These are phyloP conservation scores for Plasmodium berghei DNA, from an alignment of 169 alveolate species.

Conservation along the genomic window DNA sequence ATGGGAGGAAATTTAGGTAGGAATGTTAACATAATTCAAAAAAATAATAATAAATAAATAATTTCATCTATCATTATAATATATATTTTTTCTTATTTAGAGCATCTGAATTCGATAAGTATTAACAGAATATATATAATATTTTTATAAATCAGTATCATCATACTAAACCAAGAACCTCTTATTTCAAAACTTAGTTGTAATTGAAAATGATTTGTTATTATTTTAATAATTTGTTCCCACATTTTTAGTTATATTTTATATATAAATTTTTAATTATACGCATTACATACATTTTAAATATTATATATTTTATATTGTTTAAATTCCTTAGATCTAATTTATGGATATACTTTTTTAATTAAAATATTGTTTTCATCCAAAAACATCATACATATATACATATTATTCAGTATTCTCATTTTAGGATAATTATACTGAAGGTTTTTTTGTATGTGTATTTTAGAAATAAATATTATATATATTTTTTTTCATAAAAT, in stretches of 20 bases:
- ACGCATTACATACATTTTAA: not conserved
- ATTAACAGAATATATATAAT: not conserved
- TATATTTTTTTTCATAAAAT: not conserved
- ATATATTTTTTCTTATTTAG: conserved; percentile 20
- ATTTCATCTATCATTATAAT: not conserved
- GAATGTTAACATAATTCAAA: not conserved
- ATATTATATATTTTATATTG: not conserved
- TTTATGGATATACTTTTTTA: conserved; percentile 16
- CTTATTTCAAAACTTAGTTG: not conserved
- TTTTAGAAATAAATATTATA: not conserved
- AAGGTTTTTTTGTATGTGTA: not conserved
- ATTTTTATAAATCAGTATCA: conserved; percentile 8
- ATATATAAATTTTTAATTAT: conserved; percentile 10
- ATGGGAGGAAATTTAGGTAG: conserved; percentile 73
- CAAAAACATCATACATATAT: not conserved
- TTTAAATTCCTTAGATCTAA: not conserved
- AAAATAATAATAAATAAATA: no score
- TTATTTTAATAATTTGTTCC: not conserved
- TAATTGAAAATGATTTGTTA: not conserved
- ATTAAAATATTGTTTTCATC: conserved; percentile 4
- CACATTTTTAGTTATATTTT: conserved; percentile 4
- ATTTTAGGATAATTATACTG: not conserved
- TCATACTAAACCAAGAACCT: not conserved
- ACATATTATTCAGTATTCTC: not conserved
- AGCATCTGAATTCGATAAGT: conserved; percentile 74